Evolutionary conservation across 768 basidiomycete genomes (phyloP), one percentile per base, ranked within the genome.

Genomic region (Xerocomellus intermedius): DNA sequence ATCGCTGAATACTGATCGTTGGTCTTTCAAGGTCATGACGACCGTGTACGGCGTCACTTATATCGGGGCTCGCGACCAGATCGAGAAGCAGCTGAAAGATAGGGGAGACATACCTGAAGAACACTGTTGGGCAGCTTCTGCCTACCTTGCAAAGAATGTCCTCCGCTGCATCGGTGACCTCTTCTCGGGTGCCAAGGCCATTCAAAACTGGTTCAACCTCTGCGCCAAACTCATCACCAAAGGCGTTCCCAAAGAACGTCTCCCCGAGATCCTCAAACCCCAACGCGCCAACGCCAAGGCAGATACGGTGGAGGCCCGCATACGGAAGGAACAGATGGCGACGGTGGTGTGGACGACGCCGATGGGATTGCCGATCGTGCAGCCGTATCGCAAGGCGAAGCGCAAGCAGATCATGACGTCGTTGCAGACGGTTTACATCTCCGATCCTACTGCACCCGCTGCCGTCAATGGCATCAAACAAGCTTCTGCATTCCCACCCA

Each of bases 41-140:
- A 98, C 96, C 3, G 96, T 98, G 33, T 98, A 98, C 67, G 96
- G 97, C 21, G 95, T 99, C 16, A 99, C 97, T 0, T 95, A 86
- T 73, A 75, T 98, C 50, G 97, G 97, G 35, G 97, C 97, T 21
- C 83, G 93, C 41, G 91, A 92, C 9, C 97, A 98, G 74, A 97
- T 98, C 51, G 90, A 94, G 72, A 88, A 74, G 64, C 94, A 98
- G 74, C 74, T 99, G 37, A 82, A 79, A 61, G 90, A 91, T 52
- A 77, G 86, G 52, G 82, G 83, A 24, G 87, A 89, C 56, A 77
- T 96, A 26, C 79, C 82, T 3, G 71, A 80, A 22, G 89, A 94
- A 61, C 77, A 83, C n/a, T 82, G 83, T 56, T 98, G 89, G 86
- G 48, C 53, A 13, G 81, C 85, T 10, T 80, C 94, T 2, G 77